phyloP scores from a whole-genome alignment of 1,284 basidiomycete genomes.

The Cryptococcus amylolentus region DNA sequence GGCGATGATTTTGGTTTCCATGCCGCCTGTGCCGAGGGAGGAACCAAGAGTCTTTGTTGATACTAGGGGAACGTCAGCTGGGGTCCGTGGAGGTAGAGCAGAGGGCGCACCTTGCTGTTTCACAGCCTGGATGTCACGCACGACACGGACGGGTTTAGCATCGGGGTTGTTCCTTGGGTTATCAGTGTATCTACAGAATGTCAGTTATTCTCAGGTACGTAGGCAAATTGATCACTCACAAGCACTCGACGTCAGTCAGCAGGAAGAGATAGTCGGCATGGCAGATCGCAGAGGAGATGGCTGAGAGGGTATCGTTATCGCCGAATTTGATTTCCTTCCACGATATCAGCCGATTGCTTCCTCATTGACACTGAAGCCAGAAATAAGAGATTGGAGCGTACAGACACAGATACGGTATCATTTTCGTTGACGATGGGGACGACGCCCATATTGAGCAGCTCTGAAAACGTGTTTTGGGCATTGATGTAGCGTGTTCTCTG shows the following conservation, averaged over 20 bases:
- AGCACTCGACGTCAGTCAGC: constrained; percentile 91
- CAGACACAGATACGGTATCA: constrained; percentile 90
- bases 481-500: constrained; percentile 89
- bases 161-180: constrained; percentile 87
- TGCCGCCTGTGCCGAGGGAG: constrained; percentile 91
- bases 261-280: constrained; percentile 97
- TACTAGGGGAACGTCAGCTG: constrained; percentile 55
- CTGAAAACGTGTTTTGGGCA: constrained; percentile 86
- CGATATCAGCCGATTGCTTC: background rate
- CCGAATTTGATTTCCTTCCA: constrained; percentile 98
- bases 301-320: constrained; percentile 96
- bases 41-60: constrained; percentile 88
- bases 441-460: constrained; percentile 82
- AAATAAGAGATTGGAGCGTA: constrained; percentile 48
- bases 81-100: background rate
- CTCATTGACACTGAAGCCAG: too few relatives aligned
- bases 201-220: background rate
- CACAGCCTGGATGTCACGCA: constrained; percentile 77
- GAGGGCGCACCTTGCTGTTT: constrained; percentile 65
- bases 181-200: constrained; percentile 64
- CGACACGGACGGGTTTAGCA: constrained; percentile 75
- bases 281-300: constrained; percentile 93
- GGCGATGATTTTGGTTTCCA: constrained; percentile 98
- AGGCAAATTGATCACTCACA: constrained; percentile 45
- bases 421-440: constrained; percentile 96